A percentile compares a stretch with the other conserved stretches of the same genome.
These are phyloP conservation scores for Suillus weaverae DNA, from an alignment of 768 basidiomycete genomes.

Conservation along the genomic window DNA sequence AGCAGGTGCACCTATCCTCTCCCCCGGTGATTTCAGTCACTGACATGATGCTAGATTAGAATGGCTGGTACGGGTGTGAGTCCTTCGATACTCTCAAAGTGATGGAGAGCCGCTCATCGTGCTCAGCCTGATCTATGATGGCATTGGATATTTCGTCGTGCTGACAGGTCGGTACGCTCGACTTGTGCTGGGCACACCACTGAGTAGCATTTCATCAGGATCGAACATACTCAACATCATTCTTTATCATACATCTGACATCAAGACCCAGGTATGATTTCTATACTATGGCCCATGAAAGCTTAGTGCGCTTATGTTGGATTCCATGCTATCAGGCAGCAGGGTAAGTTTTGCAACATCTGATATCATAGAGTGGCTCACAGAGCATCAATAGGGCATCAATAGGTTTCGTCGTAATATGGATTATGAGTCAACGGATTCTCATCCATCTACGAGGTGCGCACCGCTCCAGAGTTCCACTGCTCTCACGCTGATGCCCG, in stretches of 20 bases:
- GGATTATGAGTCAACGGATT: constrained; percentile 63
- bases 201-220: constrained; percentile 37
- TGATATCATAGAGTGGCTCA: constrained; percentile 4
- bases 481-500: not conserved
- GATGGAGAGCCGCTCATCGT: constrained; percentile 9
- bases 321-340: constrained; percentile 41
- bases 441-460: constrained; percentile 57
- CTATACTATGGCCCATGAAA: constrained; percentile 26
- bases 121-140: constrained; percentile 65
- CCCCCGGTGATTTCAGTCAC: not conserved
- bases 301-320: constrained; percentile 8
- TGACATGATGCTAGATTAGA: constrained; percentile 20
- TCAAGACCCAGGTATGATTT: constrained; percentile 42
- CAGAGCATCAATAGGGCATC: constrained; percentile 22
- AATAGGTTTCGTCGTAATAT: constrained; percentile 47
- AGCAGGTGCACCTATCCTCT: constrained; percentile 21
- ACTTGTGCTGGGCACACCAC: constrained; percentile 14
- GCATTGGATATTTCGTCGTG: constrained; percentile 61
- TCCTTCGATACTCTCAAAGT: not conserved
- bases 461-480: constrained; percentile 6
- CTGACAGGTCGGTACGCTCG: constrained; percentile 46
- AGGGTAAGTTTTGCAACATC: constrained; percentile 39
- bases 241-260: constrained; percentile 42
- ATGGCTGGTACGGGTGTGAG: constrained; percentile 31
- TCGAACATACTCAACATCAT: constrained; percentile 54